A percentile compares a stretch with the other conserved stretches of the same genome.
Evolutionary conservation across 306 rosid genomes (phyloP).

Genomic region (Erythrophleum fordii): DNA sequence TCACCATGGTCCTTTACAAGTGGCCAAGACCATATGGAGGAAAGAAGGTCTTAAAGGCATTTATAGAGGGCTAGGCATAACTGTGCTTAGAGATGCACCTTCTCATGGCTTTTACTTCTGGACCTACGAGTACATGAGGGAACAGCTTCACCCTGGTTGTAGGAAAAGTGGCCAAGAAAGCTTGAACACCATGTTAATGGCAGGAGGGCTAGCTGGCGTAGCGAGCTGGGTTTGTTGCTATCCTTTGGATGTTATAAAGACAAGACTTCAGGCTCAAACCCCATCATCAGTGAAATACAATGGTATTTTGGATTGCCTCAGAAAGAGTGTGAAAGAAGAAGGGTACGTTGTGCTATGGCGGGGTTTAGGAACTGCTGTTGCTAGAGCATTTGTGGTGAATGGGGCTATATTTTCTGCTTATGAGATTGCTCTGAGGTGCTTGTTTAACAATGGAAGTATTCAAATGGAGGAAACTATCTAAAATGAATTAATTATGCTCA

Average conservation of each 20-base stretch:
- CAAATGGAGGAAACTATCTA: conserved; percentile 50
- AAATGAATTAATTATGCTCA: background rate
- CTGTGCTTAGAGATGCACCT: conserved; percentile 79
- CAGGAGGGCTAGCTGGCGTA: conserved; percentile 91
- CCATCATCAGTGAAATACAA: conserved; percentile 51
- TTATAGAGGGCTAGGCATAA: conserved; percentile 71
- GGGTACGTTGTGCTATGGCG: conserved; percentile 70
- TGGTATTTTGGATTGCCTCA: conserved; percentile 71
- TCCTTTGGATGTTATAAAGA: conserved; percentile 83
- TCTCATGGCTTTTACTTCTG: conserved; percentile 72
- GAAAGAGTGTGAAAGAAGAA: conserved; percentile 63
- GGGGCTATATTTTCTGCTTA: conserved; percentile 86
- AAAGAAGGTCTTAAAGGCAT: conserved; percentile 71
- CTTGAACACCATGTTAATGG: conserved; percentile 66
- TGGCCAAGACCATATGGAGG: conserved; percentile 61
- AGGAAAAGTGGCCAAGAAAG: conserved; percentile 63
- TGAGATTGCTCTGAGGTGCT: conserved; percentile 69
- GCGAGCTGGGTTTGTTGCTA: conserved; percentile 83
- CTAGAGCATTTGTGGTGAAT: conserved; percentile 84
- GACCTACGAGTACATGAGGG: conserved; percentile 84
- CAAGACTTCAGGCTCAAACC: conserved; percentile 78
- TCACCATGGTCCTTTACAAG: conserved; percentile 52
- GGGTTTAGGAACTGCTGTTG: conserved; percentile 82
- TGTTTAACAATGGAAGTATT: conserved; percentile 53
- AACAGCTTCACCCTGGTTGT: conserved; percentile 84